Percentiles rank a stretch among this genome's conserved stretches.
Conservation (phyloP, 2,329 filamentous ascomycete species). For the Cercospora sesami region DNA sequence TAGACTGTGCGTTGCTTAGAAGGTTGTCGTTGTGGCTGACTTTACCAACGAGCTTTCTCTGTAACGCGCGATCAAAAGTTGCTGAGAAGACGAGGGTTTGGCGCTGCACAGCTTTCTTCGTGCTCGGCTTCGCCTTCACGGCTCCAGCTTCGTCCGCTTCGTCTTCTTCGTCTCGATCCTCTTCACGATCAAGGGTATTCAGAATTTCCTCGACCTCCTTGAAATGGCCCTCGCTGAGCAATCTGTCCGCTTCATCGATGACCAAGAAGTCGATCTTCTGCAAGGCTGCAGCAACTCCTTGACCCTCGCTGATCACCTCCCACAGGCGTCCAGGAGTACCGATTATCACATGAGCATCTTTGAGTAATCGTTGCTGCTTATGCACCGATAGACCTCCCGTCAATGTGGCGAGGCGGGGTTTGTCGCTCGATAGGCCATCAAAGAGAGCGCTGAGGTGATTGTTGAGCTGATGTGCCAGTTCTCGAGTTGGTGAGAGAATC, state of each 20-base stretch:
- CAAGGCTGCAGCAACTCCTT: conserved; percentile 68
- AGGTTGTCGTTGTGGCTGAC: conserved; percentile 61
- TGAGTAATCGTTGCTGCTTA: conserved; percentile 85
- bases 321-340: conserved; percentile 81
- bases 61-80: conserved; percentile 87
- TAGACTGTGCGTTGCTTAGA: conserved; percentile 59
- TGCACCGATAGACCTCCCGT: conserved; percentile 92
- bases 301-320: conserved; percentile 83
- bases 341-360: conserved; percentile 86
- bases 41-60: conserved; percentile 86
- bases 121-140: not conserved
- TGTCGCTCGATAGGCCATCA: conserved; percentile 59
- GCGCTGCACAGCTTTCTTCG: conserved; percentile 42
- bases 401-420: conserved; percentile 70
- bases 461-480: conserved; percentile 87
- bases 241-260: conserved; percentile 88
- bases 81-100: conserved; percentile 97
- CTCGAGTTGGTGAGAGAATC: conserved; percentile 86
- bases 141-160: conserved; percentile 28
- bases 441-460: conserved; percentile 79
- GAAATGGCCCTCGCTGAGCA: conserved; percentile 91
- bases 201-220: conserved; percentile 91
- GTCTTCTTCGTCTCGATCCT: conserved; percentile 52
- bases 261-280: conserved; percentile 78
- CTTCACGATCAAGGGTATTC: conserved; percentile 68